A percentile compares a stretch with the other conserved stretches of the same genome.
Evolutionary conservation across 345 rosid genomes (phyloP).

Genomic region (Pugionium dolabratum): DNA sequence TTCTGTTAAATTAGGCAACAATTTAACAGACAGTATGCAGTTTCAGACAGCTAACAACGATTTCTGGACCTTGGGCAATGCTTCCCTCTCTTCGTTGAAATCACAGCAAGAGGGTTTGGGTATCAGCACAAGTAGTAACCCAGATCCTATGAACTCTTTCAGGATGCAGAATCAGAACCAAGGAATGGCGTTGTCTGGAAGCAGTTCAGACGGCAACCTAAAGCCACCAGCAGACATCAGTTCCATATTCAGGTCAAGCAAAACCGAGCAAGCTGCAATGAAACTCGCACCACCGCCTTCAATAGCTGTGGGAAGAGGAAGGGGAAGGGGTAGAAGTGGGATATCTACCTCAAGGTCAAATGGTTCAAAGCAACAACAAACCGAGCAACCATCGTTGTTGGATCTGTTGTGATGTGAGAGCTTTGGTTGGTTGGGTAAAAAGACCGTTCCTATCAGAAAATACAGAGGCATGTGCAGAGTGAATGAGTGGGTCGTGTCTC

Average conservation of each 20-base stretch:
- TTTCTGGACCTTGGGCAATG: slow-evolving; percentile 57
- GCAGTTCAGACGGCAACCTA: slow-evolving; percentile 40
- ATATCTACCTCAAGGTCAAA: slow-evolving; percentile 45
- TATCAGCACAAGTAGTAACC: slow-evolving; percentile 35
- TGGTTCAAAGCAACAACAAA: slow-evolving; percentile 44
- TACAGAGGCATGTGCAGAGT: slow-evolving; percentile 4
- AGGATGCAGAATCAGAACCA: slow-evolving; percentile 62
- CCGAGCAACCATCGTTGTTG: slow-evolving; percentile 68
- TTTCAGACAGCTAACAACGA: slow-evolving; percentile 36
- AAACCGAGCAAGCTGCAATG: slow-evolving; percentile 57
- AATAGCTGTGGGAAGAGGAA: slow-evolving; percentile 71
- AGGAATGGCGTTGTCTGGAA: slow-evolving; percentile 39
- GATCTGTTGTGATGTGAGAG: slow-evolving; percentile 59
- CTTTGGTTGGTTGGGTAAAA: slow-evolving; percentile 15
- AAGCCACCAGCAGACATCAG: slow-evolving; percentile 59
- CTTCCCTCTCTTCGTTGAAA: slow-evolving; percentile 47
- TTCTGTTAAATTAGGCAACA: slow-evolving; percentile 38
- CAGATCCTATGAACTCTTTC: slow-evolving; percentile 48
- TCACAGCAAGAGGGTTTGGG: slow-evolving; percentile 45
- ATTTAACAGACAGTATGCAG: slow-evolving; percentile 30
- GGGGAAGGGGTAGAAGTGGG: slow-evolving; percentile 62
- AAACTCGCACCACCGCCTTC: slow-evolving; percentile 93
- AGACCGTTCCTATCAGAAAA: not conserved
- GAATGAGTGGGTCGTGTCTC: slow-evolving; percentile 15
- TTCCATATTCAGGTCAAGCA: slow-evolving; percentile 69